phyloP scores from a whole-genome alignment of 1,139 yeast species.

The Lodderomyces oxycetoniae region DNA sequence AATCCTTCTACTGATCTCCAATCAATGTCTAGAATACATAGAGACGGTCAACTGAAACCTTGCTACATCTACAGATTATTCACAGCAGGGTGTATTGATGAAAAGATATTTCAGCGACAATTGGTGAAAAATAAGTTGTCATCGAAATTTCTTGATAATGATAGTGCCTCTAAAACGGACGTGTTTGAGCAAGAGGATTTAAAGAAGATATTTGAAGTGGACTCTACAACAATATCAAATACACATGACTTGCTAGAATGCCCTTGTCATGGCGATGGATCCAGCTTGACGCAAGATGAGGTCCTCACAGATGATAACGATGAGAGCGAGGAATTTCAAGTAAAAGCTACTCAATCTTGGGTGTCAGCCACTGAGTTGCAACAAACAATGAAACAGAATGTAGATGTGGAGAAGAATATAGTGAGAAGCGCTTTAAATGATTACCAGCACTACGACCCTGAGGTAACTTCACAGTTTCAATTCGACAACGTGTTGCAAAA shows the following conservation, averaged over 20 bases:
- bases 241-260: constrained; percentile 87
- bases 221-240: constrained; percentile 50
- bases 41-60: constrained; percentile 84
- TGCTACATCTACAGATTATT: constrained; percentile 80
- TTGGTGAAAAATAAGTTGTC: constrained; percentile 78
- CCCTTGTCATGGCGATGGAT: constrained; percentile 47
- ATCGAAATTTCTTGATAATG: constrained; percentile 65
- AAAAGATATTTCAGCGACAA: constrained; percentile 92
- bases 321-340: constrained; percentile 12
- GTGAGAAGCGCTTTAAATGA: constrained; percentile 57
- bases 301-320: constrained; percentile 5
- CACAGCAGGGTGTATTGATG: constrained; percentile 89
- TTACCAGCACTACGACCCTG: constrained; percentile 59
- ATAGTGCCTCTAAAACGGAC: constrained; percentile 32
- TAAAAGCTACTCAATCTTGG: constrained; percentile 24
- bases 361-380: constrained; percentile 40
- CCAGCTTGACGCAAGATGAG: constrained; percentile 10
- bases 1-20: constrained; percentile 91
- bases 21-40: constrained; percentile 92
- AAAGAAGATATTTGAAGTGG: constrained; percentile 67
- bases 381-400: constrained; percentile 10
- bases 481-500: constrained; percentile 12
- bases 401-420: constrained; percentile 29
- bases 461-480: constrained; percentile 5
- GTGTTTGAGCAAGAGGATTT: constrained; percentile 62